phyloP scores from a whole-genome alignment of 768 basidiomycete species.

The Boletus subparvulus region DNA sequence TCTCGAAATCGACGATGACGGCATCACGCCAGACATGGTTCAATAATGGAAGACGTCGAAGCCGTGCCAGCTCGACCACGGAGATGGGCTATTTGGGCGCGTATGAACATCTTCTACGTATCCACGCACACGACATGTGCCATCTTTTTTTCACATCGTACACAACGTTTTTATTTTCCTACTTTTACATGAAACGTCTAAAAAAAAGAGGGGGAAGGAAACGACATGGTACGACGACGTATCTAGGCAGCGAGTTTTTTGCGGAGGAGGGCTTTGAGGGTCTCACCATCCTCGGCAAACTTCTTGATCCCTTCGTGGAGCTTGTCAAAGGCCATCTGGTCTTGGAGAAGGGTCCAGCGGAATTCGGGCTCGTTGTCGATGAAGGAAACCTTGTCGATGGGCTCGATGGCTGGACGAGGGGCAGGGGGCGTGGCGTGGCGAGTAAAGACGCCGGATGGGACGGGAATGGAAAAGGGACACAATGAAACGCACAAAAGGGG shows the following conservation, averaged over 20 bases:
- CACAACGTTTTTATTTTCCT: background rate
- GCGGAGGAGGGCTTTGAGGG: conserved; percentile 80
- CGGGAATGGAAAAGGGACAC: background rate
- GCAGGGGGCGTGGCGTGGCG: background rate
- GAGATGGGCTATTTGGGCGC: background rate
- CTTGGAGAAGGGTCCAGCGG: conserved; percentile 90
- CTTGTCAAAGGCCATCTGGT: conserved; percentile 98
- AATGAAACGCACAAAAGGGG: background rate
- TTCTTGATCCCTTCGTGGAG: conserved; percentile 98
- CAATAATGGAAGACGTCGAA: background rate
- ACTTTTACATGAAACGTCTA: background rate
- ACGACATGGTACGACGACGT: background rate
- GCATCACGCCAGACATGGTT: background rate
- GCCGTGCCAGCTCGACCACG: background rate
- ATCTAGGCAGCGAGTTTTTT: conserved; percentile 48
- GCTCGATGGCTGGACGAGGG: conserved; percentile 44
- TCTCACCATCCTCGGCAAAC: conserved; percentile 93
- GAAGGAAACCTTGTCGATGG: conserved; percentile 75
- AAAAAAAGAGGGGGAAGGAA: background rate
- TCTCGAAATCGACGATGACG: background rate
- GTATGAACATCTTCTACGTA: background rate
- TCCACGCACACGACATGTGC: background rate
- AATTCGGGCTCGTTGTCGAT: conserved; percentile 95
- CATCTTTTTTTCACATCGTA: background rate
- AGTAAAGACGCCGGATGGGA: background rate